These are phyloP conservation scores for Cyanodermella asteris DNA, from an alignment of 2,329 filamentous ascomycete species.

Conservation along the genomic window DNA sequence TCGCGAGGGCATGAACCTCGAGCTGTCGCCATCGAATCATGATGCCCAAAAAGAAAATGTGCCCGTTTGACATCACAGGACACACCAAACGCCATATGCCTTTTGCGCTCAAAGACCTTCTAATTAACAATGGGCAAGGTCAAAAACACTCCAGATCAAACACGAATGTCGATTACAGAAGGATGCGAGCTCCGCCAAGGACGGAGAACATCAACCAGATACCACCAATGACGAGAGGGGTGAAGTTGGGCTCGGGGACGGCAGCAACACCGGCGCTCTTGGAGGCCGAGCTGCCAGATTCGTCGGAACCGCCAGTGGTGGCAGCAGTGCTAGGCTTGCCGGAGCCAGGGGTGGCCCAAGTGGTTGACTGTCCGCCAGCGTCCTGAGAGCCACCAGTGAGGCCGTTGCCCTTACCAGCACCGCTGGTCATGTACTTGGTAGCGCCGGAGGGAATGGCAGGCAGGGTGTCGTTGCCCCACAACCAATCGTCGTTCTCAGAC, in stretches of 20 bases:
- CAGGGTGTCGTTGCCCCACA: slow-evolving; percentile 29
- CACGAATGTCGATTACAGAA: slow-evolving; percentile 14
- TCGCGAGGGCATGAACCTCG: no score
- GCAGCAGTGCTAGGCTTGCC: slow-evolving; percentile 22
- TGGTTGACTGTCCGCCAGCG: slow-evolving; percentile 26
- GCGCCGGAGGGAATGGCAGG: slow-evolving; percentile 35
- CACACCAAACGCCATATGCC: no score
- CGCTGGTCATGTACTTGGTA: slow-evolving; percentile 32
- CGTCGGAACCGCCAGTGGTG: slow-evolving; percentile 12
- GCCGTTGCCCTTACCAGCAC: slow-evolving; percentile 34
- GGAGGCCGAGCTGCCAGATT: slow-evolving; percentile 11
- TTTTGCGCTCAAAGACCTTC: no score
- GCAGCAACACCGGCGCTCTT: slow-evolving; percentile 21
- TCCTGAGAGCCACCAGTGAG: slow-evolving; percentile 36
- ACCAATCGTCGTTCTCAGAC: slow-evolving; percentile 29
- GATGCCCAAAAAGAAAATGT: no score
- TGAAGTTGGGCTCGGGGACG: slow-evolving; percentile 24
- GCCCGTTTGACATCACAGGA: no score
- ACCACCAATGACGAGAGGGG: slow-evolving; percentile 28
- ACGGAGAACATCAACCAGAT: slow-evolving; percentile 30
- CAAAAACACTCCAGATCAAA: neutral
- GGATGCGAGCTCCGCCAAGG: slow-evolving; percentile 30
- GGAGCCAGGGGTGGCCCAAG: slow-evolving; percentile 27
- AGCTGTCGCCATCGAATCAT: no score
- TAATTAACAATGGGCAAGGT: no score